A percentile compares a stretch with the other conserved stretches of the same genome.
phyloP scores from a whole-genome alignment of 192 early-diverging fungal genomes.

The Haplosporangium gracile region DNA sequence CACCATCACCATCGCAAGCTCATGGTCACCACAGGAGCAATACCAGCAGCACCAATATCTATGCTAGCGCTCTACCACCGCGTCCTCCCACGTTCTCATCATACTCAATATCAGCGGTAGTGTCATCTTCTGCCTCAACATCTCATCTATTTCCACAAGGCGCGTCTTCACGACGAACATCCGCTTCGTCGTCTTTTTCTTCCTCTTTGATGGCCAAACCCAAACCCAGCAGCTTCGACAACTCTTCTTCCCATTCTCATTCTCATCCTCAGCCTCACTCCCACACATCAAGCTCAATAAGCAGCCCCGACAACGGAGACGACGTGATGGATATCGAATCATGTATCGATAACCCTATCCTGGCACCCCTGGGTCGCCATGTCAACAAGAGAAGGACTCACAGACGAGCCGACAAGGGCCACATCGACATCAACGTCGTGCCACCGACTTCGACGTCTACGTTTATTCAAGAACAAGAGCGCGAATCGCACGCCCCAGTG shows the following conservation, averaged over 20 bases:
- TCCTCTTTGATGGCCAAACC: conserved; percentile 25
- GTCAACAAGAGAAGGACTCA: conserved; percentile 39
- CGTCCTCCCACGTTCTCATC: background rate
- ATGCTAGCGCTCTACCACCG: background rate
- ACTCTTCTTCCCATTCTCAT: background rate
- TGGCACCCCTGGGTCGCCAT: conserved; percentile 65
- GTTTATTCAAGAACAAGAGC: conserved; percentile 46
- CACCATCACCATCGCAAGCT: background rate
- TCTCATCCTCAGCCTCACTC: background rate
- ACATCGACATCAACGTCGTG: conserved; percentile 48
- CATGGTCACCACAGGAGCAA: background rate
- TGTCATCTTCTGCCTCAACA: background rate
- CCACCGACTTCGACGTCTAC: conserved; percentile 20
- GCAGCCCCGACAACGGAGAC: background rate
- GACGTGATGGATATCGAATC: conserved; percentile 64
- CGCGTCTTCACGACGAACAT: background rate
- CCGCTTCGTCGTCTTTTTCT: conserved; percentile 18
- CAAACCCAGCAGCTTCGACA: background rate
- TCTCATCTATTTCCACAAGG: background rate
- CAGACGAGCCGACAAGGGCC: conserved; percentile 32
- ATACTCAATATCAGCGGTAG: background rate
- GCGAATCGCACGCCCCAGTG: conserved; percentile 41
- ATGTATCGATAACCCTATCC: conserved; percentile 68
- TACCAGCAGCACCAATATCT: background rate
- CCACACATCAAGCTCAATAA: background rate